phyloP scores from a whole-genome alignment of 192 early-diverging fungal species.

The Glomus cerebriforme region DNA sequence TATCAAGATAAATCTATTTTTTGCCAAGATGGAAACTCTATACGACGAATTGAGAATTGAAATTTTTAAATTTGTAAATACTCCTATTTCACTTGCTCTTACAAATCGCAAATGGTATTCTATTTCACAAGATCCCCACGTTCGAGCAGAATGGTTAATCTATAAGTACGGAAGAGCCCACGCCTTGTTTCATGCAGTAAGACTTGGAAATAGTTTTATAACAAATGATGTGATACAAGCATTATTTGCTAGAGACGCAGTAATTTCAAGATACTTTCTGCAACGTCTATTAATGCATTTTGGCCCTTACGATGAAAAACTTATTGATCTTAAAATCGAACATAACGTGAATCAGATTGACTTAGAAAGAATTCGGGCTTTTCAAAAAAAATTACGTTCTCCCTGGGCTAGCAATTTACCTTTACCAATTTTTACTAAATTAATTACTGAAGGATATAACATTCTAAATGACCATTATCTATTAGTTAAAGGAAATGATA shows the following conservation, averaged over 20 bases:
- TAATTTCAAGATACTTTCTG: conserved; percentile 3
- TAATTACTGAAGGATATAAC: not conserved
- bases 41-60: not conserved
- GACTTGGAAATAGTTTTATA: not conserved
- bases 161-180: not conserved
- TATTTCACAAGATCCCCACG: not conserved
- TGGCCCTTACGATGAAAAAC: not conserved
- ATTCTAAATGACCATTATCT: not conserved
- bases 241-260: not conserved
- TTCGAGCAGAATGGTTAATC: not conserved
- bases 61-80: too few species aligned
- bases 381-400: not conserved
- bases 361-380: not conserved
- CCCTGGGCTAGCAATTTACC: conserved; percentile 8
- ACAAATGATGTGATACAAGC: not conserved
- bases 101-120: not conserved
- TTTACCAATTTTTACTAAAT: not conserved
- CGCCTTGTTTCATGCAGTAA: conserved; percentile 6
- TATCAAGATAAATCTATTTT: too few species aligned
- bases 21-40: too few species aligned
- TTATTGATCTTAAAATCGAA: not conserved
- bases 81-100: too few species aligned
- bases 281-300: not conserved
- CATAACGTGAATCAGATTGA: not conserved
- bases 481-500: conserved; percentile 1